Conservation (phyloP, 768 basidiomycete genomes). For the Mycena rosella region DNA sequence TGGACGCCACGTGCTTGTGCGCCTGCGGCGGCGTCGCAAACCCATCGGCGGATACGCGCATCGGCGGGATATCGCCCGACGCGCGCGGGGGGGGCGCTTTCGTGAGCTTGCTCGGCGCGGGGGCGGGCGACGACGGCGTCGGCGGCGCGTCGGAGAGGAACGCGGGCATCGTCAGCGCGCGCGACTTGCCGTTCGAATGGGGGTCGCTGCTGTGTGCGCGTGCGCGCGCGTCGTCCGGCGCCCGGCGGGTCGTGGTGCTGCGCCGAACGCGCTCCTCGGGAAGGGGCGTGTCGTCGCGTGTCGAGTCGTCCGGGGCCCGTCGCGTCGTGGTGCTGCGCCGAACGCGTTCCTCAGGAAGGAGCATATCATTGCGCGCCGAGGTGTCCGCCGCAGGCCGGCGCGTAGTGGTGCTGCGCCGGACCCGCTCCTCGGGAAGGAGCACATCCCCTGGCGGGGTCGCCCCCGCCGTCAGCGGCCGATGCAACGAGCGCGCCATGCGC, state of each 20-base stretch:
- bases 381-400: constrained; percentile 33
- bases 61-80: constrained; percentile 8
- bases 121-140: constrained; percentile 3
- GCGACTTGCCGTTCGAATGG: constrained; percentile 1
- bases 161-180: constrained; percentile 23
- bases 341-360: constrained; percentile 25
- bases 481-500: constrained; percentile 73
- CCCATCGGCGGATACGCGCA: constrained; percentile 15
- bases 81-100: constrained; percentile 29
- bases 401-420: constrained; percentile 55
- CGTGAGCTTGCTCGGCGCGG: constrained; percentile 27
- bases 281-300: no score
- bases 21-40: constrained; percentile 31
- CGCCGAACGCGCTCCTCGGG: constrained; percentile 42
- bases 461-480: constrained; percentile 55
- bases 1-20: constrained; percentile 42
- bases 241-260: constrained; percentile 51
- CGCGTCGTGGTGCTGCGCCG: constrained; percentile 54
- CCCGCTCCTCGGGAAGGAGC: constrained; percentile 37
- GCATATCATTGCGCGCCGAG: not conserved
- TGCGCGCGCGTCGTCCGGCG: constrained; percentile 22
- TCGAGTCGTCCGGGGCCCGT: constrained; percentile 27
- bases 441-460: constrained; percentile 47
- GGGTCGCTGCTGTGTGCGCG: constrained; percentile 7
- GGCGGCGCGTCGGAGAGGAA: constrained; percentile 24